phyloP scores from a whole-genome alignment of 495 filamentous ascomycete species.

The Aspergillus cristatus region DNA sequence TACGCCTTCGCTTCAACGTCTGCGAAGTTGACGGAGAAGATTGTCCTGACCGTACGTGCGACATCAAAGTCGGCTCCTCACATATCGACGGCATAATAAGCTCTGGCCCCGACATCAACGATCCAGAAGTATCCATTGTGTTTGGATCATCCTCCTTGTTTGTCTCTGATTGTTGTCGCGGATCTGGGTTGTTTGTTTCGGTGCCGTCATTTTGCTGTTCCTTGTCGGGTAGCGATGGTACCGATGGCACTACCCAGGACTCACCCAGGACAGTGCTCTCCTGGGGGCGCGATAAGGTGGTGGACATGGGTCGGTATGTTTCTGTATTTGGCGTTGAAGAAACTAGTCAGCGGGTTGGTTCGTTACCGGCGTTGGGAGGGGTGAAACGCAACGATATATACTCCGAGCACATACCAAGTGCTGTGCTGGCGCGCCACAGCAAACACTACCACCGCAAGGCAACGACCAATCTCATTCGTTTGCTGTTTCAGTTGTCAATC shows the following conservation, averaged over 20 bases:
- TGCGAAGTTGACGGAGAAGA: conserved; percentile 29
- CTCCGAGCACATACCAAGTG: too few relatives aligned
- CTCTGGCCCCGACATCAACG: conserved; percentile 31
- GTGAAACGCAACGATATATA: too few relatives aligned
- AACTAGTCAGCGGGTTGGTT: too few relatives aligned
- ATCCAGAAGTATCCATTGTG: conserved; percentile 20
- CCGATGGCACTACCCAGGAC: conserved; percentile 31
- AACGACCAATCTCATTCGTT: too few relatives aligned
- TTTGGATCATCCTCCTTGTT: conserved; percentile 12
- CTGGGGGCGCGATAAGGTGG: conserved; percentile 10
- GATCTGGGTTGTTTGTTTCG: conserved; percentile 3
- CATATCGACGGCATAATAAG: conserved; percentile 40
- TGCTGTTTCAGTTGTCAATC: too few relatives aligned
- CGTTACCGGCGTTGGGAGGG: too few relatives aligned
- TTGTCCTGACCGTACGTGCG: too few relatives aligned
- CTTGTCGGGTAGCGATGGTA: conserved; percentile 9
- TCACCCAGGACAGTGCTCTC: conserved; percentile 25
- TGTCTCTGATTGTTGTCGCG: conserved; percentile 4
- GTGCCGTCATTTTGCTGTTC: not conserved
- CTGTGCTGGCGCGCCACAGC: too few relatives aligned
- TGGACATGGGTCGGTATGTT: conserved; percentile 28
- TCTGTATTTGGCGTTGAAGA: too few relatives aligned
- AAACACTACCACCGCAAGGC: too few relatives aligned
- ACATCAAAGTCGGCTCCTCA: conserved; percentile 26
- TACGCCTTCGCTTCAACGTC: conserved; percentile 18